These are phyloP conservation scores for Cercophora samala DNA, from an alignment of 495 filamentous ascomycete species.

Conservation along the genomic window DNA sequence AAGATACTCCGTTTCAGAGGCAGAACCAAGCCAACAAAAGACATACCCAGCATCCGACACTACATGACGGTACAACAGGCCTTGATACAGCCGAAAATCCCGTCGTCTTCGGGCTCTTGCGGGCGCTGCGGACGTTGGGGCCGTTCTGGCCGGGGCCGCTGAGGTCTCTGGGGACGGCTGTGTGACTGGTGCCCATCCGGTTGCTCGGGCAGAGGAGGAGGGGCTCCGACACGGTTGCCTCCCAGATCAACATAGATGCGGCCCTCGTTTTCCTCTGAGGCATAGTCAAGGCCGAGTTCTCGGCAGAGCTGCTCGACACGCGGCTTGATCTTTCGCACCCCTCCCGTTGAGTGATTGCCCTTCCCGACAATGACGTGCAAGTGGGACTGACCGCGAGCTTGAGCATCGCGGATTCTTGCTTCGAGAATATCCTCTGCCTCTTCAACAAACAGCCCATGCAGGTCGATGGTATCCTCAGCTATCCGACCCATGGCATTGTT, in stretches of 20 bases:
- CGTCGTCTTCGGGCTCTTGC: conserved; percentile 52
- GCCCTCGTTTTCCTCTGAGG: conserved; percentile 83
- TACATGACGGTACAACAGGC: conserved; percentile 81
- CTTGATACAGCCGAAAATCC: conserved; percentile 58
- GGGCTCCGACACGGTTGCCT: conserved; percentile 35
- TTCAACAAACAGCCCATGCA: conserved; percentile 90
- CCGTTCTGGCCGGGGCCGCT: conserved; percentile 27
- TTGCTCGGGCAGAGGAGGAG: conserved; percentile 50
- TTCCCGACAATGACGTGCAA: conserved; percentile 81
- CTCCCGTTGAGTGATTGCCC: conserved; percentile 77
- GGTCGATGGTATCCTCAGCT: conserved; percentile 78
- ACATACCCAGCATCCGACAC: conserved; percentile 17
- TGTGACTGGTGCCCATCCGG: conserved; percentile 35
- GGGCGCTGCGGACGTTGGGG: conserved; percentile 33
- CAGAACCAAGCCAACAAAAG: neutral
- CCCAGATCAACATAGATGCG: conserved; percentile 61
- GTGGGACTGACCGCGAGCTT: conserved; percentile 66
- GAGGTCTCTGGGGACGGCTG: neutral
- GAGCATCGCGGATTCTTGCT: conserved; percentile 72
- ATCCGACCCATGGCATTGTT: conserved; percentile 77
- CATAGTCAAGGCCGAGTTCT: conserved; percentile 75
- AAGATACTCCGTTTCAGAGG: neutral
- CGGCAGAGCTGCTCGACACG: conserved; percentile 80
- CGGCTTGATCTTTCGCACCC: conserved; percentile 89
- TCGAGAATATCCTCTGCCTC: conserved; percentile 90